A percentile compares a stretch with the other conserved stretches of the same genome.
These are phyloP conservation scores for Fusarium hainanense DNA, from an alignment of 2,329 filamentous ascomycete species.

Conservation along the genomic window DNA sequence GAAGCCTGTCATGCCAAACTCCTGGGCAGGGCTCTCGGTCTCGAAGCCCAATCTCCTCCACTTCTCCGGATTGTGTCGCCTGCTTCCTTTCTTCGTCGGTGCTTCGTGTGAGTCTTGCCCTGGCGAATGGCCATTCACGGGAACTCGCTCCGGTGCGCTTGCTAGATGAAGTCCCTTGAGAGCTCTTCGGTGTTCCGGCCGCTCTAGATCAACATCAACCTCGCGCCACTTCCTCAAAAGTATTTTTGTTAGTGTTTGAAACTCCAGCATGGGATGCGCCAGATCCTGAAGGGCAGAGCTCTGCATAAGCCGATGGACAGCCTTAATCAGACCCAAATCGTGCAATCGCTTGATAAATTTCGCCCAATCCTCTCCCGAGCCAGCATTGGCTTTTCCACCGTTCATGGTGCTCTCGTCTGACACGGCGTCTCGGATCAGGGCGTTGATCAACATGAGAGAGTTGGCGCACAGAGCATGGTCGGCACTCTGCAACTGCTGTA, in stretches of 20 bases:
- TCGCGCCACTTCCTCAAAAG: conserved; percentile 89
- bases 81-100: conserved; percentile 67
- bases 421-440: conserved; percentile 90
- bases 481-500: conserved; percentile 89
- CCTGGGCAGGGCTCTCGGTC: conserved; percentile 84
- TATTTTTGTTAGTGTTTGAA: conserved; percentile 90
- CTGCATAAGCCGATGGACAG: conserved; percentile 93
- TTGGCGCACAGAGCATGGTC: conserved; percentile 97
- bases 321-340: conserved; percentile 91
- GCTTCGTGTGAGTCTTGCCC: conserved; percentile 53
- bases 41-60: conserved; percentile 94
- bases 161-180: conserved; percentile 87
- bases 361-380: conserved; percentile 79
- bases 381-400: conserved; percentile 45
- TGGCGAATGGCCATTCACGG: conserved; percentile 53
- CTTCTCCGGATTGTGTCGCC: conserved; percentile 86
- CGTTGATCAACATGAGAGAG: conserved; percentile 93
- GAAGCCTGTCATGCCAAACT: conserved; percentile 88
- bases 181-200: conserved; percentile 86
- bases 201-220: conserved; percentile 84
- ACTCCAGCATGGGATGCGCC: conserved; percentile 89
- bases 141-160: conserved; percentile 73
- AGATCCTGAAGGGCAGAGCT: conserved; percentile 91
- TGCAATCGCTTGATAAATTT: conserved; percentile 95
- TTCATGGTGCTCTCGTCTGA: conserved; percentile 72